These are phyloP conservation scores for Gynochthodes officinalis DNA, from an alignment of 257 asterid species.

Conservation along the genomic window DNA sequence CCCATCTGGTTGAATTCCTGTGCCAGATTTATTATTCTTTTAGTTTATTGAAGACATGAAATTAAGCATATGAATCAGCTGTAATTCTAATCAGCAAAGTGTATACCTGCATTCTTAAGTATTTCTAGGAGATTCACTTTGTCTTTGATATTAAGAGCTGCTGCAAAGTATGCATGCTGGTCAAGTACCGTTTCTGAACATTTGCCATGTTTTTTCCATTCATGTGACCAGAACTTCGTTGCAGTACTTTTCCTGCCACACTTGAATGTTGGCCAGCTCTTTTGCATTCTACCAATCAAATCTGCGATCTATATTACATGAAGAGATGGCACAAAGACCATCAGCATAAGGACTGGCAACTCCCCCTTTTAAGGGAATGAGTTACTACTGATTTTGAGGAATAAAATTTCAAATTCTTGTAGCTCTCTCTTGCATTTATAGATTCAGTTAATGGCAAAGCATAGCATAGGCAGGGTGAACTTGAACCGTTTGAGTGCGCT, in stretches of 20 bases:
- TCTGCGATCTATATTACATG: conserved; percentile 18
- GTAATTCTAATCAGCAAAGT: neutral
- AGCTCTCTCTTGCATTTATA: no score
- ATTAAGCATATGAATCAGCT: no score
- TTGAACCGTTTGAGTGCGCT: neutral
- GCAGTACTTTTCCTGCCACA: conserved; percentile 18
- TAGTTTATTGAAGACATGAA: neutral
- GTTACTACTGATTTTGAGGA: neutral
- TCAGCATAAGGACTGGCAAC: no score
- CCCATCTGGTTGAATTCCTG: conserved; percentile 33
- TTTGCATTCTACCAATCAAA: conserved; percentile 20
- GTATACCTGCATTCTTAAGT: conserved; percentile 22
- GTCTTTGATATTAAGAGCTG: conserved; percentile 29
- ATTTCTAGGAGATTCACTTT: conserved; percentile 29
- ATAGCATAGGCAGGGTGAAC: neutral
- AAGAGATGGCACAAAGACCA: neutral
- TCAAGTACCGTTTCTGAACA: conserved; percentile 32
- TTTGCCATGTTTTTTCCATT: conserved; percentile 31
- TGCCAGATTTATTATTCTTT: neutral
- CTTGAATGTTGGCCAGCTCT: conserved; percentile 25
- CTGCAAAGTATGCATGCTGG: conserved; percentile 31
- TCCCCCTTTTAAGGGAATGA: no score
- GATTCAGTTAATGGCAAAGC: neutral
- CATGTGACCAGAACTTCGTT: conserved; percentile 16
- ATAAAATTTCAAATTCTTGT: neutral